Conservation (phyloP, 768 basidiomycete species). For the Psilocybe cyanescens region DNA sequence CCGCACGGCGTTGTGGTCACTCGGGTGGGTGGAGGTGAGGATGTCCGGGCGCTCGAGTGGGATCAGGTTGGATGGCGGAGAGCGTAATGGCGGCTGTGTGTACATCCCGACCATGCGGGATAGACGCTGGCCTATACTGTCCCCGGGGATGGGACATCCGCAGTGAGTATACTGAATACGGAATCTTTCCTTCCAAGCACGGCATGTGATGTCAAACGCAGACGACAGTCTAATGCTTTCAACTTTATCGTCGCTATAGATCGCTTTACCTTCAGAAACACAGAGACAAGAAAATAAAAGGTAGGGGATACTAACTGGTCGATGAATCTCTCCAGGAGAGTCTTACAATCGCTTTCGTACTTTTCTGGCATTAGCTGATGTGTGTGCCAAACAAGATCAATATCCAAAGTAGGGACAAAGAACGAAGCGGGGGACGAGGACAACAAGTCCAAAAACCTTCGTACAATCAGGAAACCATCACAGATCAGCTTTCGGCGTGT, state of each 20-base stretch:
- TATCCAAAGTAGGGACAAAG: conserved; percentile 68
- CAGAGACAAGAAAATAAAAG: background rate
- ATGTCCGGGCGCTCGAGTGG: conserved; percentile 37
- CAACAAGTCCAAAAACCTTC: conserved; percentile 55
- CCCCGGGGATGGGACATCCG: conserved; percentile 57
- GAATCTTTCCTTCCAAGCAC: conserved; percentile 33
- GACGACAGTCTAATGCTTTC: conserved; percentile 26
- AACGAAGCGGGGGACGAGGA: conserved; percentile 40
- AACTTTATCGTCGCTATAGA: conserved; percentile 31
- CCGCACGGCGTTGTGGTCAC: conserved; percentile 51
- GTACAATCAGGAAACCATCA: background rate
- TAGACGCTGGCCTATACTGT: conserved; percentile 46
- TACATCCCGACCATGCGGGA: conserved; percentile 30
- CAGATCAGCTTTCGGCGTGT: background rate
- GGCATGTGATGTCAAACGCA: conserved; percentile 31
- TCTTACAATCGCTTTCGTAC: conserved; percentile 50
- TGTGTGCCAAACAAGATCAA: conserved; percentile 78
- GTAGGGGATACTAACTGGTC: conserved; percentile 39
- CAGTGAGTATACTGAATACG: conserved; percentile 58
- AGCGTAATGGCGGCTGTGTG: conserved; percentile 17
- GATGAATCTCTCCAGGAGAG: conserved; percentile 46
- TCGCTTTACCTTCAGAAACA: background rate
- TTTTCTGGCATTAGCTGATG: conserved; percentile 59
- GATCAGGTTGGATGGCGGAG: conserved; percentile 28
- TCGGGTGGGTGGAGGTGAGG: conserved; percentile 57